A percentile compares a stretch with the other conserved stretches of the same genome.
phyloP scores from a whole-genome alignment of 2,329 filamentous ascomycete genomes.

The Septoria petroselini region DNA sequence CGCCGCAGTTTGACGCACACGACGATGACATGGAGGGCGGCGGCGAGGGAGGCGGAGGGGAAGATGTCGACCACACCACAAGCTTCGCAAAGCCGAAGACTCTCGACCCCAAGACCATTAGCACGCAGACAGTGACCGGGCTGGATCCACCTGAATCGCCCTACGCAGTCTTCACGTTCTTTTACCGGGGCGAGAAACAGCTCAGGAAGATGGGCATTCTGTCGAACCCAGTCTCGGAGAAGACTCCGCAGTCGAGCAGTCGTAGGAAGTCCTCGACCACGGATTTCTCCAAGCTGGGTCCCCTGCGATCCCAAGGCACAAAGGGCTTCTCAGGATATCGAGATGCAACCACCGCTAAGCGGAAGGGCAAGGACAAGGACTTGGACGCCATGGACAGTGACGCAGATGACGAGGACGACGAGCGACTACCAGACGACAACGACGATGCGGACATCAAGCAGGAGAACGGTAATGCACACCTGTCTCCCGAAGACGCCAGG shows the following conservation, averaged over 20 bases:
- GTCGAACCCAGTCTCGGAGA: constrained; percentile 58
- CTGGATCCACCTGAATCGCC: constrained; percentile 95
- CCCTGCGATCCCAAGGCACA: constrained; percentile 80
- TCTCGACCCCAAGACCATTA: constrained; percentile 93
- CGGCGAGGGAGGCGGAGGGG: constrained; percentile 61
- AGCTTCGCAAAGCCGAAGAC: constrained; percentile 97
- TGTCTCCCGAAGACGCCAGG: constrained; percentile 68
- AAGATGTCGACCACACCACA: constrained; percentile 93
- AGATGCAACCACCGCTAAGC: constrained; percentile 46
- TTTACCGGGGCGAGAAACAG: constrained; percentile 94
- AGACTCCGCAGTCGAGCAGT: constrained; percentile 55
- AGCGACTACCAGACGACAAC: constrained; percentile 63
- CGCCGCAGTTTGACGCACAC: constrained; percentile 93
- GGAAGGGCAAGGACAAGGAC: constrained; percentile 54
- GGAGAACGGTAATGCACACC: constrained; percentile 48
- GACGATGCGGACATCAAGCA: constrained; percentile 57
- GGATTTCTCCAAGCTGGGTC: constrained; percentile 80
- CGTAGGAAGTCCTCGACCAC: constrained; percentile 80
- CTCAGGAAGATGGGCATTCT: constrained; percentile 94
- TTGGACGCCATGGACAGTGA: constrained; percentile 72
- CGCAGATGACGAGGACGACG: constrained; percentile 63
- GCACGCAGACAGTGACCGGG: constrained; percentile 97
- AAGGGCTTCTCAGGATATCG: constrained; percentile 88
- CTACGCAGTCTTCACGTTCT: constrained; percentile 95
- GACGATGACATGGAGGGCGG: constrained; percentile 70